Conservation (phyloP, 1,284 basidiomycete species). For the Kwoniella shivajii region DNA sequence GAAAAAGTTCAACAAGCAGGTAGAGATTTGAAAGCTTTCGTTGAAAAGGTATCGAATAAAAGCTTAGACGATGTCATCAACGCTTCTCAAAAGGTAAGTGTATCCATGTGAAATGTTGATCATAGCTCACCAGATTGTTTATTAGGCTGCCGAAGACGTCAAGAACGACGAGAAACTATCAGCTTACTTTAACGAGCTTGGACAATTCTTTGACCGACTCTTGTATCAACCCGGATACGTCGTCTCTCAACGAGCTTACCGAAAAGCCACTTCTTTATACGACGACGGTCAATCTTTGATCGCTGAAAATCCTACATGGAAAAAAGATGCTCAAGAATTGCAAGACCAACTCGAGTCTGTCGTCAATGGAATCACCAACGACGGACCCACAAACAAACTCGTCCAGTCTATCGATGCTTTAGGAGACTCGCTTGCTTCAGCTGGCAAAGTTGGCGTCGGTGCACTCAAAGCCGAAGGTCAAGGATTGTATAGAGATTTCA, state of each 20-base stretch:
- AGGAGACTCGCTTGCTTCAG: slow-evolving; percentile 44
- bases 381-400: slow-evolving; percentile 47
- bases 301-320: slow-evolving; percentile 49
- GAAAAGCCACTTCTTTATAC: slow-evolving; percentile 50
- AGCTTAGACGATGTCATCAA: slow-evolving; percentile 51
- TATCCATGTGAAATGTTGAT: not conserved
- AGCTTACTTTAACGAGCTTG: slow-evolving; percentile 50
- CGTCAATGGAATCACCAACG: slow-evolving; percentile 48
- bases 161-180: slow-evolving; percentile 50
- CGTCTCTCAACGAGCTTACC: slow-evolving; percentile 49
- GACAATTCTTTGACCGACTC: slow-evolving; percentile 46
- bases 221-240: slow-evolving; percentile 53
- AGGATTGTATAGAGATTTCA: slow-evolving; percentile 54
- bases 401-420: slow-evolving; percentile 52
- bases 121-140: not conserved
- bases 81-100: slow-evolving; percentile 47
- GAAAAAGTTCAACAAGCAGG: slow-evolving; percentile 53
- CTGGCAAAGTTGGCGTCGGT: slow-evolving; percentile 45
- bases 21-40: slow-evolving; percentile 51
- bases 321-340: slow-evolving; percentile 44
- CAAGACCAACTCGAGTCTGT: slow-evolving; percentile 52
- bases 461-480: slow-evolving; percentile 42
- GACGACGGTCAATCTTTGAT: slow-evolving; percentile 52
- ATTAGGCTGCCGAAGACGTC: slow-evolving; percentile 49
- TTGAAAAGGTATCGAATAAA: slow-evolving; percentile 54